Evolutionary conservation across 495 filamentous ascomycete species (phyloP).

Genomic region (Rostrohypoxylon terebratum): DNA sequence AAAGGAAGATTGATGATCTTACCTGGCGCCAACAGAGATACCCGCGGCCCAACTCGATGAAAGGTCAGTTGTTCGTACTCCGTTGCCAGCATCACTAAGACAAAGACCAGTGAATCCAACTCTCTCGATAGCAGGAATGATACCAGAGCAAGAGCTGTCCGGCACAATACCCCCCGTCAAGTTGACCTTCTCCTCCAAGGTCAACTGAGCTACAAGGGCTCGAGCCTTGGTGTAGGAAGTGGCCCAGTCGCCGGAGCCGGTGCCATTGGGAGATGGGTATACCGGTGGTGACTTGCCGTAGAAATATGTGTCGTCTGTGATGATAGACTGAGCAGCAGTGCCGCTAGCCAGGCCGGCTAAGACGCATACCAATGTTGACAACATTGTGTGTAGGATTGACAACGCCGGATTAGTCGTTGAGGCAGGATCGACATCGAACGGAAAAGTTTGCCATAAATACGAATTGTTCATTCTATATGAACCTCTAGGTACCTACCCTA

Average conservation of each 20-base stretch:
- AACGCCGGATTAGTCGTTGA: conserved; percentile 10
- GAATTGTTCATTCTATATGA: conserved; percentile 31
- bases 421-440: conserved; percentile 4
- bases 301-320: conserved; percentile 61
- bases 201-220: conserved; percentile 66
- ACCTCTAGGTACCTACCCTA: not conserved
- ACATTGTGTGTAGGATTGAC: conserved; percentile 33
- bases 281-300: conserved; percentile 69
- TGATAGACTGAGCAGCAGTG: conserved; percentile 42
- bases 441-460: conserved; percentile 19
- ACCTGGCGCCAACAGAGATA: conserved; percentile 70
- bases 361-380: conserved; percentile 40
- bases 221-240: conserved; percentile 64
- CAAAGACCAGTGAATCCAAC: conserved; percentile 72
- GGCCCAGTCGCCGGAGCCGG: conserved; percentile 58
- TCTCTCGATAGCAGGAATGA: conserved; percentile 62
- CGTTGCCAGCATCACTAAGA: conserved; percentile 72
- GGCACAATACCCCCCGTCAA: conserved; percentile 62
- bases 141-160: conserved; percentile 66
- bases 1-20: not conserved
- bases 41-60: conserved; percentile 69
- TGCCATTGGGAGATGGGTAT: conserved; percentile 66
- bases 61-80: conserved; percentile 69
- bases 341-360: conserved; percentile 50
- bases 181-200: conserved; percentile 69